A percentile compares a stretch with the other conserved stretches of the same genome.
Conservation (phyloP, 2,329 filamentous ascomycete species). For the Conoideocrella luteorostrata region DNA sequence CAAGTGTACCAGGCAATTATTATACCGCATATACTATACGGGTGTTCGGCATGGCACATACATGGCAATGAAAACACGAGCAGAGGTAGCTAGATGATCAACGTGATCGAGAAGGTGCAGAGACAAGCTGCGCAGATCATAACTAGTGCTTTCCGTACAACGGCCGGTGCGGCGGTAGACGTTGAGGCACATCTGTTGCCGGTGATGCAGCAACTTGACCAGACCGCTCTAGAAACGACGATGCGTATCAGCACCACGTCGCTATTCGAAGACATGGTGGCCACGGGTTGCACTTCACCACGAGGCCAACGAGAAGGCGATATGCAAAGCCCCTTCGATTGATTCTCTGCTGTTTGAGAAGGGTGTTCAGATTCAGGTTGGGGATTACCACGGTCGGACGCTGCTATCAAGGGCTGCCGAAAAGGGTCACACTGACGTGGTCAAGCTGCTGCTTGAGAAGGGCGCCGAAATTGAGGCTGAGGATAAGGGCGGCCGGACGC, state of each 20-base stretch:
- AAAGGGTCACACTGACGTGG: too few relatives aligned
- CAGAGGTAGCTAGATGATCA: constrained; percentile 9
- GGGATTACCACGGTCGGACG: too few relatives aligned
- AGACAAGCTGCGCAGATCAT: constrained; percentile 20
- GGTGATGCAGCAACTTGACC: constrained; percentile 14
- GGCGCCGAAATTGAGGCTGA: too few relatives aligned
- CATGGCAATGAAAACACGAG: constrained; percentile 5
- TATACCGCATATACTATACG: constrained; percentile 19
- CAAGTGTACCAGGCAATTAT: constrained; percentile 20
- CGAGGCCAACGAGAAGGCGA: neutral
- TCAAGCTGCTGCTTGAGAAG: too few relatives aligned
- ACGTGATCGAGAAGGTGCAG: constrained; percentile 14
- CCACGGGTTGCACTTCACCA: too few relatives aligned
- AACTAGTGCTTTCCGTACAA: constrained; percentile 19
- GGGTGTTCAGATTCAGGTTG: too few relatives aligned
- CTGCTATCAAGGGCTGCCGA: too few relatives aligned
- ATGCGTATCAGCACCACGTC: constrained; percentile 16
- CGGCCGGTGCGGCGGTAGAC: constrained; percentile 17
- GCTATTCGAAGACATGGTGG: constrained; percentile 10
- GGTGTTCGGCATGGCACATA: constrained; percentile 20
- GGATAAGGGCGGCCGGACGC: too few relatives aligned
- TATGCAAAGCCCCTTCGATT: constrained; percentile 9
- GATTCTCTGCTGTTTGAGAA: constrained; percentile 8
- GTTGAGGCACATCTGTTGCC: constrained; percentile 20
- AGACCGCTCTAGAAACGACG: constrained; percentile 16